These are phyloP conservation scores for Piedraia hortae DNA, from an alignment of 2,329 filamentous ascomycete genomes.

Conservation along the genomic window DNA sequence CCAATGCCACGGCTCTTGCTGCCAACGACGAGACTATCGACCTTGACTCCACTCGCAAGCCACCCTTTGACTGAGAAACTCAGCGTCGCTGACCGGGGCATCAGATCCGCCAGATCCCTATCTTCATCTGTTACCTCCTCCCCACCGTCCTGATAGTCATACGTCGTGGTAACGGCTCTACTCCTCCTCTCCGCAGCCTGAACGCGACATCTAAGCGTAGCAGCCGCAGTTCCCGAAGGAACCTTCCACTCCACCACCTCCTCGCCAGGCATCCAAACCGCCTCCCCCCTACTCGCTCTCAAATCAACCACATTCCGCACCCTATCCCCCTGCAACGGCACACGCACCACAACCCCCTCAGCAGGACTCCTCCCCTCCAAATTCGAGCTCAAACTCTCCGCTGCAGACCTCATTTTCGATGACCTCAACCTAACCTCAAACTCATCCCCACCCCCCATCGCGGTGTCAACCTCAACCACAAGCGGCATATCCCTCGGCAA, in stretches of 20 bases:
- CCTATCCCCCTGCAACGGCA: slow-evolving; percentile 50
- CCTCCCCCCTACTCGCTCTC: slow-evolving; percentile 56
- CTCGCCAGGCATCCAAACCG: slow-evolving; percentile 49
- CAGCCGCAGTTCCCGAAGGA: slow-evolving; percentile 24
- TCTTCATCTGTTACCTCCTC: slow-evolving; percentile 14
- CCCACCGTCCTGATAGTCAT: slow-evolving; percentile 9
- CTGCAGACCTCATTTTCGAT: slow-evolving; percentile 18
- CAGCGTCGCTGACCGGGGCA: slow-evolving; percentile 20
- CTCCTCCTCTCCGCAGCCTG: slow-evolving; percentile 8
- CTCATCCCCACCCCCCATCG: slow-evolving; percentile 43
- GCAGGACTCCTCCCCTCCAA: no score
- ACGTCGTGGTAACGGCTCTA: slow-evolving; percentile 17
- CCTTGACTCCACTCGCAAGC: slow-evolving; percentile 35
- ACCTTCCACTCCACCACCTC: slow-evolving; percentile 59
- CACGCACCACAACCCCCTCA: no score
- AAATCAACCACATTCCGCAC: slow-evolving; percentile 69
- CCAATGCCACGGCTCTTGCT: slow-evolving; percentile 65
- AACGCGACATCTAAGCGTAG: slow-evolving; percentile 34
- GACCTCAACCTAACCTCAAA: slow-evolving; percentile 66
- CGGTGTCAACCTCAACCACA: slow-evolving; percentile 53
- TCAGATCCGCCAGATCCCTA: no score
- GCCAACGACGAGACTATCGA: slow-evolving; percentile 35
- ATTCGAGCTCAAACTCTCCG: slow-evolving; percentile 9
- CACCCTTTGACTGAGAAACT: slow-evolving; percentile 31
- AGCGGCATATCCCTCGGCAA: slow-evolving; percentile 66